Evolutionary conservation across 257 asterid genomes (phyloP), one percentile per base, ranked within the genome.

Genomic region (Ligustrum vulgare): DNA sequence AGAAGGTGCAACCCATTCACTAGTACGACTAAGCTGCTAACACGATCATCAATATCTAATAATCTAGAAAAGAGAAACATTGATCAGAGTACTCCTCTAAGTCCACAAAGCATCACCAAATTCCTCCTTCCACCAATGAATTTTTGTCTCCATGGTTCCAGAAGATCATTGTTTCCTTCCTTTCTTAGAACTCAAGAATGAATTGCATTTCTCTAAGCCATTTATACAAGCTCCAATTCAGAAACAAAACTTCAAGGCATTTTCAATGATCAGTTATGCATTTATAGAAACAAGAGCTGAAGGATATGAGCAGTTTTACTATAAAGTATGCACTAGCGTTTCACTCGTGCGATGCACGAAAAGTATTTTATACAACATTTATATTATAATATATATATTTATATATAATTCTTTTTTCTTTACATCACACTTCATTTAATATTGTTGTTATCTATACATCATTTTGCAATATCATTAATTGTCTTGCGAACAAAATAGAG

Each of bases 201-300:
- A 51, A 18, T 18, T 18, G 8, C 58, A 15, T 51, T 51, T 15
- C 25, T 4, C 60, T 51, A 51, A 4, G 23, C 25, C 60, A 51
- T n/a, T 54, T 54, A 18, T n/a, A n/a, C 25, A 6, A 54, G 25
- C 9, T 54, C 25, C 22, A n/a, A 18, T 18, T 54, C 25, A 54
- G 63, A 6, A 54, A 54, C 28, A 54, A 54, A 54, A 2, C 28
- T 54, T 36, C 5, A 20, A 34, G 10, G 32, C 63, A 71, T 54
- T 41, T 49, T 80, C 78, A 23, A 47, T 18, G 9, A 70, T 43
- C 25, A 34, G 34, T 72, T 67, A 45, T 78, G 69, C 58, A 69
- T 8, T 37, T 70, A 67, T 41, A 20, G 51, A 62, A 56, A 66
- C 62, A 49, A 66, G 32, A 54, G 58, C 65, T 45, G 6, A 22